Evolutionary conservation across 2,329 filamentous ascomycete genomes (phyloP), one percentile per base, ranked within the genome.

Genomic region (Huntiella moniliformis): DNA sequence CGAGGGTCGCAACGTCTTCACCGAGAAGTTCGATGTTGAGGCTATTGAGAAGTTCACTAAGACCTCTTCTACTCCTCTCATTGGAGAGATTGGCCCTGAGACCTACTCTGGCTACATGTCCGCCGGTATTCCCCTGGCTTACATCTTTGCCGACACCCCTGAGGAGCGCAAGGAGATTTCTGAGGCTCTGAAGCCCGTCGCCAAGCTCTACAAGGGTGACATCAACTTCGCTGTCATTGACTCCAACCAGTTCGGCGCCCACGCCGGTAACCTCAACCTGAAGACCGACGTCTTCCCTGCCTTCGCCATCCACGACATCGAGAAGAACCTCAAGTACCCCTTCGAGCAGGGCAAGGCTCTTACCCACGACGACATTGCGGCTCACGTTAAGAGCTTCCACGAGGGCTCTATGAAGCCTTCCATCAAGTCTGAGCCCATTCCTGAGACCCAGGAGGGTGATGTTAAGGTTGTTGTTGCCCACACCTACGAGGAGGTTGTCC

Each of bases 141-240:
- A 96, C 70, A 93, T 98, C 67, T 96, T 98, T 66, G 79, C 88
- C 53, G 87, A 95, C 69, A 87, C 82, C 39, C 61, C 74, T 22
- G 88, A 96, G 67, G 86, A 94, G 74, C 87, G 91, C 56, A 74
- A 80, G 59, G 68, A 77, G 58, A 77, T 94, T 54, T 70, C 79
- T 55, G 74, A 80, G 53, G 68, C 75, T 52, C 71, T 98, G 58
- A 93, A 86, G 73, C 72, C 83, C 54, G 64, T 98, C 54, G 91
- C 91, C 51, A 74, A 92, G 70, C 82, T 88, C 70, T 77, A 86
- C 73, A 88, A 87, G 68, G 88, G 91, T 65, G 78, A 77, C 63
- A 76, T 98, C 70, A 96, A 93, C 80, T 92, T 98, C 62, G 91
- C 87, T 54, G 95, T 86, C 58, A 96, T 98, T 57, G 91, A 98